phyloP scores from a whole-genome alignment of 805 yeast species.

The Hanseniaspora lachancei region DNA sequence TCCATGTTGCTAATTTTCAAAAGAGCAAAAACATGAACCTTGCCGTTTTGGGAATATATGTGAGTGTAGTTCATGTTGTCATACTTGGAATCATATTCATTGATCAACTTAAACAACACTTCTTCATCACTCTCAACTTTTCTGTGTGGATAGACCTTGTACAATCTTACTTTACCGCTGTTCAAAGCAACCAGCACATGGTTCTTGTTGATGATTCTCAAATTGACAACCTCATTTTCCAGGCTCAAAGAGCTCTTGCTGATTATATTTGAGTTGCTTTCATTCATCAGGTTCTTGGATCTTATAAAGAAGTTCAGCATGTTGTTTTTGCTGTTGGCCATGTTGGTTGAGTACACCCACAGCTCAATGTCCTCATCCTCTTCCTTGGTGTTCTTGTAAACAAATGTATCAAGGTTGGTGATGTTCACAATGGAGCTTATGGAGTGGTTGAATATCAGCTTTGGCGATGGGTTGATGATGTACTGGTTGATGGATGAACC shows the following conservation, averaged over 20 bases:
- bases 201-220: constrained; percentile 18
- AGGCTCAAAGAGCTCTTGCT: constrained; percentile 15
- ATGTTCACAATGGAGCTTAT: constrained; percentile 27
- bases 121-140: constrained; percentile 17
- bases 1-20: constrained; percentile 19
- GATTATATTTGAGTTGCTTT: constrained; percentile 15
- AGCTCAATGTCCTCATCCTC: constrained; percentile 15
- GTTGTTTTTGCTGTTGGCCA: constrained; percentile 17
- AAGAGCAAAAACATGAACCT: constrained; percentile 17
- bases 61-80: constrained; percentile 19
- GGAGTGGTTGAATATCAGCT: constrained; percentile 23
- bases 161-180: constrained; percentile 24
- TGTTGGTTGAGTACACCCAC: constrained; percentile 20
- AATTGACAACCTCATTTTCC: constrained; percentile 16
- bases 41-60: constrained; percentile 16
- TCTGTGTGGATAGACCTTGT: constrained; percentile 13
- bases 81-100: constrained; percentile 20
- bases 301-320: constrained; percentile 17
- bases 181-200: constrained; percentile 20
- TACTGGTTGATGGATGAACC: constrained; percentile 27
- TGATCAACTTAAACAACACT: constrained; percentile 15
- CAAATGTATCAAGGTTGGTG: constrained; percentile 24
- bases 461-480: constrained; percentile 28
- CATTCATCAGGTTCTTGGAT: constrained; percentile 12
- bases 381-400: constrained; percentile 13